Conservation (phyloP, 495 filamentous ascomycete genomes). For the Penicillium antarcticum region DNA sequence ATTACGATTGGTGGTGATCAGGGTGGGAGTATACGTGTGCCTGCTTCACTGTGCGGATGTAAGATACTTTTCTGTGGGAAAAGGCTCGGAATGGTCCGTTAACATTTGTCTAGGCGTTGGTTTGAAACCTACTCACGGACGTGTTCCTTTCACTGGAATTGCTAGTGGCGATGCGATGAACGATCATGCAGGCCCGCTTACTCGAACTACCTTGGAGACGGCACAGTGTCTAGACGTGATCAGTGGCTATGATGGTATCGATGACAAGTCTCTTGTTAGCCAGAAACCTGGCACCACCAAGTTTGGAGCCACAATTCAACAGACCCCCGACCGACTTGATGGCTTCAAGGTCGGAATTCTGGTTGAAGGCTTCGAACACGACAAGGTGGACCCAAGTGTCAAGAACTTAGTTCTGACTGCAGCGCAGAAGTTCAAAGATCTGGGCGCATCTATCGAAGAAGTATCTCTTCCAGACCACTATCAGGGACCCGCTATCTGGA, state of each 20-base stretch:
- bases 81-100: background rate
- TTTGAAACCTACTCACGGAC: slow-evolving; percentile 49
- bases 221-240: slow-evolving; percentile 51
- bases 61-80: background rate
- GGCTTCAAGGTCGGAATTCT: slow-evolving; percentile 53
- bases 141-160: slow-evolving; percentile 50
- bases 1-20: slow-evolving; percentile 59
- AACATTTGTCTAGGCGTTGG: slow-evolving; percentile 30
- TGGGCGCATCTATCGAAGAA: slow-evolving; percentile 51
- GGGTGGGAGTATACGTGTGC: slow-evolving; percentile 59
- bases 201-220: slow-evolving; percentile 46
- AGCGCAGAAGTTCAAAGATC: slow-evolving; percentile 39
- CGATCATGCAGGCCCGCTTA: slow-evolving; percentile 49
- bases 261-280: slow-evolving; percentile 49
- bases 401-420: slow-evolving; percentile 39
- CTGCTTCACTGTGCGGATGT: slow-evolving; percentile 46
- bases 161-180: slow-evolving; percentile 42
- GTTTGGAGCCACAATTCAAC: slow-evolving; percentile 32
- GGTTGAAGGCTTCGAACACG: slow-evolving; percentile 45
- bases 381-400: slow-evolving; percentile 40
- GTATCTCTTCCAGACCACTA: slow-evolving; percentile 51
- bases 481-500: slow-evolving; percentile 49
- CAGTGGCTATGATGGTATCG: slow-evolving; percentile 54
- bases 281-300: slow-evolving; percentile 41
- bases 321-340: slow-evolving; percentile 28